Conservation (phyloP, 768 basidiomycete genomes). For the Phanerodontia chrysosporium region DNA sequence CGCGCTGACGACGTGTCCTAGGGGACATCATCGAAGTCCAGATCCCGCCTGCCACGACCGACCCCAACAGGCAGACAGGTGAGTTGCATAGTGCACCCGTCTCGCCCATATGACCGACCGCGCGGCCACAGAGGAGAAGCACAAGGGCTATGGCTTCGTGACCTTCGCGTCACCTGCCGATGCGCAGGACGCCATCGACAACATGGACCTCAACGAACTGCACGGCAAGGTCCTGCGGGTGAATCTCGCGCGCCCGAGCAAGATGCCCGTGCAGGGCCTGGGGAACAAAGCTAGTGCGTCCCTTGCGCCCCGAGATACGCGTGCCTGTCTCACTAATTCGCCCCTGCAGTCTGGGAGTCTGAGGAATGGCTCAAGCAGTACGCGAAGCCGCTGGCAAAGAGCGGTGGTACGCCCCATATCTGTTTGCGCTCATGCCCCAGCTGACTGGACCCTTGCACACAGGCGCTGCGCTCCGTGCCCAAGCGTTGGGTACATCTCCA, state of each 20-base stretch:
- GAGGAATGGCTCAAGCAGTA: slow-evolving; percentile 90
- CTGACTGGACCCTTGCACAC: neutral
- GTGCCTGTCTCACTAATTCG: neutral
- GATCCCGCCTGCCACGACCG: slow-evolving; percentile 74
- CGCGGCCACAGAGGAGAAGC: slow-evolving; percentile 56
- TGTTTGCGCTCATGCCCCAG: neutral
- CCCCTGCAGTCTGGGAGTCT: slow-evolving; percentile 80
- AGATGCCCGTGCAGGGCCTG: slow-evolving; percentile 52
- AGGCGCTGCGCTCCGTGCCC: slow-evolving; percentile 26
- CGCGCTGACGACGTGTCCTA: slow-evolving; percentile 28
- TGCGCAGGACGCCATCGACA: slow-evolving; percentile 96
- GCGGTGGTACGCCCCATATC: slow-evolving; percentile 51
- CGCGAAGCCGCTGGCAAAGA: slow-evolving; percentile 71
- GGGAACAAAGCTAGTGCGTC: slow-evolving; percentile 74
- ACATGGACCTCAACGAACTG: slow-evolving; percentile 95
- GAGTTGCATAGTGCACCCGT: slow-evolving; percentile 17
- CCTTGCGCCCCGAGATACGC: neutral
- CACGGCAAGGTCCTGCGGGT: slow-evolving; percentile 74
- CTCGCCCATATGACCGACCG: slow-evolving; percentile 10
- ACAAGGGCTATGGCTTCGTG: slow-evolving; percentile 92
- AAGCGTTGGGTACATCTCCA: slow-evolving; percentile 21
- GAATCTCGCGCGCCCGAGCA: slow-evolving; percentile 82
- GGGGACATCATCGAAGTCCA: slow-evolving; percentile 93
- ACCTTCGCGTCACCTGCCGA: slow-evolving; percentile 77
- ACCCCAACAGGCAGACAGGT: slow-evolving; percentile 62